Evolutionary conservation across 345 rosid species (phyloP), one percentile per base, ranked within the genome.

Genomic region (Viola odorata): DNA sequence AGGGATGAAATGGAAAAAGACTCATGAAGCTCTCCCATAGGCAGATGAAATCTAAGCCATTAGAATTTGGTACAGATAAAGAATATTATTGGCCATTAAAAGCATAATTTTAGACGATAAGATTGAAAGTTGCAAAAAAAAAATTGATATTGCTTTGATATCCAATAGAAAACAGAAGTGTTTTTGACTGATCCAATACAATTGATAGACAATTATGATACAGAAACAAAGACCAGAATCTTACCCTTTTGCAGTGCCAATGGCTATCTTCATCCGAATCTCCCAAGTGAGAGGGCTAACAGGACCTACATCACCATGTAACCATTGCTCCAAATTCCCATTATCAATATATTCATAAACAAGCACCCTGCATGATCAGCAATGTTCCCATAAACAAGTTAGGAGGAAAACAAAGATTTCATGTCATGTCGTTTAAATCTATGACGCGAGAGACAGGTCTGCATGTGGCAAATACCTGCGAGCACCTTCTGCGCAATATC

Each of bases 311-410:
- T 87, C 96, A 61, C 98, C 96, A 17, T 92, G 98, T 62, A 92
- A 59, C 98, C 98, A 89, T 62, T 89, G 96, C 85, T 92, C 98
- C 84, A 92, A 77, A 77, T 89, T 92, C 45, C 96, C 96, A 69
- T 92, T 92, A 62, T 89, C 87, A 14, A 92, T 78, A 50, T 85
- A 92, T 74, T 92, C 96, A 58, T 92, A 92, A 47, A 92, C 87
- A 63, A 92, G 96, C 96, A 89, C 85, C 94, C 98, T 92, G 75
- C 58, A 60, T 8, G 32, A 56, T 61, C 61, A 68, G 44, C 40
- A 37, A 32, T 62, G 23, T 51, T 45, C 23, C 41, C 14, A 17
- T 23, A 10, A 36, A 17, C 15, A 66, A 38, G 37, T 37, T 50
- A 12, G 7, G 0, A 53, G 39, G 3, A 38, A 15, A 4, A 15